phyloP scores from a whole-genome alignment of 495 filamentous ascomycete genomes.

The Parathielavia appendiculata region DNA sequence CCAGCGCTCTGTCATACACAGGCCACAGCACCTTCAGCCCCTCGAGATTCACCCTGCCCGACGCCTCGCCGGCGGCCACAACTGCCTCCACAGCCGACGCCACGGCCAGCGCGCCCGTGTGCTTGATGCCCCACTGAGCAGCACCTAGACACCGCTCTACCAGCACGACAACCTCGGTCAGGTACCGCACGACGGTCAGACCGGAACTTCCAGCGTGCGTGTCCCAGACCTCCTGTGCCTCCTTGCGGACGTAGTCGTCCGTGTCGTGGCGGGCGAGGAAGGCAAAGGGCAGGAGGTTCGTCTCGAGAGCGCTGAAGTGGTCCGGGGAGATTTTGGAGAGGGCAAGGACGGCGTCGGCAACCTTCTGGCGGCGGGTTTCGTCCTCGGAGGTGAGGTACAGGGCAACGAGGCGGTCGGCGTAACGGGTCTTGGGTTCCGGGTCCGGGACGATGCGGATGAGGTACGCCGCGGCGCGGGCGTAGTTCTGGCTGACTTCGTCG shows the following conservation, averaged over 20 bases:
- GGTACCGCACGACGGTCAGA: conserved; percentile 73
- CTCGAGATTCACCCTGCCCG: conserved; percentile 46
- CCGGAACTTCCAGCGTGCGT: conserved; percentile 81
- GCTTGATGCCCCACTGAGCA: conserved; percentile 82
- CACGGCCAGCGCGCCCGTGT: conserved; percentile 73
- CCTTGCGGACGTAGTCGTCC: conserved; percentile 66
- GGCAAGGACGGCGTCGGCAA: conserved; percentile 73
- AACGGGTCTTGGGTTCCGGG: conserved; percentile 60
- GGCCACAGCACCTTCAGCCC: conserved; percentile 72
- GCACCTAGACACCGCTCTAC: conserved; percentile 63
- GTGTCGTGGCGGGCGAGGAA: conserved; percentile 84
- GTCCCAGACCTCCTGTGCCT: conserved; percentile 78
- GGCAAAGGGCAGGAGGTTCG: conserved; percentile 72
- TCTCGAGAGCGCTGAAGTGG: conserved; percentile 71
- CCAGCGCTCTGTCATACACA: conserved; percentile 68
- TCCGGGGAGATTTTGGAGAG: conserved; percentile 84
- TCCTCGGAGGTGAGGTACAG: conserved; percentile 80
- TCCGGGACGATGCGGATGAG: conserved; percentile 64
- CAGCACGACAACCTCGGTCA: conserved; percentile 72
- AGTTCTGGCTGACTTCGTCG: conserved; percentile 79
- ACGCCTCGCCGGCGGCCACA: conserved; percentile 39
- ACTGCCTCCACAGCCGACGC: conserved; percentile 65
- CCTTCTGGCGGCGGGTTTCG: conserved; percentile 61
- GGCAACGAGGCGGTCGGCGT: conserved; percentile 58
- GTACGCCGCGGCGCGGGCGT: conserved; percentile 82